Base-by-base conservation (phyloP, 768 basidiomycete genomes). In the Strobilomyces confusus region DNA sequence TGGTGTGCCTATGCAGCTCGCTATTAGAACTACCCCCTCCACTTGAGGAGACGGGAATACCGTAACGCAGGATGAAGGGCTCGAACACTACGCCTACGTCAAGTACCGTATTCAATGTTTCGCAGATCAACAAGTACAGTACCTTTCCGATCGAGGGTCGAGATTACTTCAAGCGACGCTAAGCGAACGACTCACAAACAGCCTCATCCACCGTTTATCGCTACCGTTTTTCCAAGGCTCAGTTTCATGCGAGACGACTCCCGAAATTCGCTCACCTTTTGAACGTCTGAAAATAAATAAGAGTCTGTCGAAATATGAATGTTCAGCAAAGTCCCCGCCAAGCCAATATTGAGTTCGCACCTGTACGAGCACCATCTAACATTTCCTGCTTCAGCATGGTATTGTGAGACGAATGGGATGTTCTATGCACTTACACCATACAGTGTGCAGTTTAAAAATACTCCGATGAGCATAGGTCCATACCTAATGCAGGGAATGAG, bases 51-150 rank as follows among this genome's bases (percentile, higher is more conserved):
- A 17, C 23, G 12, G 49, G 37, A 14, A 36, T 53, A 79, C 80
- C 77, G 38, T 79, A 81, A 52, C 75, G 68, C 12, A 64, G 63
- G 33, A 81, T 73, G 30, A 82, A 68, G 5, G 78, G 72, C 15
- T 74, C 64, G 52, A 81, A 82, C 14, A 81, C 56, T 56, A 78
- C 77, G 2, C 71, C 57, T n/a, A 75, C 64, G 32, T 77, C 74
- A 56, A 79, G 80, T 6, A 66, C 61, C 4, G 75, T 71, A 54
- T 79, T 80, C 26, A 76, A 56, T 0, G 78, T 26, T 26, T 26
- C 26, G 26, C 26, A 26, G 8, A 26, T 26, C 44, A 80, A 70
- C 4, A 81, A 65, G 25, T 74, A 51, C 34, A 58, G 47, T 34
- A 79, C 74, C 77, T 81, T 51, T 20, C 12, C 29, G 11, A 48